Evolutionary conservation across 768 basidiomycete genomes (phyloP), one percentile per base, ranked within the genome.

Genomic region (Mycena alexandri): DNA sequence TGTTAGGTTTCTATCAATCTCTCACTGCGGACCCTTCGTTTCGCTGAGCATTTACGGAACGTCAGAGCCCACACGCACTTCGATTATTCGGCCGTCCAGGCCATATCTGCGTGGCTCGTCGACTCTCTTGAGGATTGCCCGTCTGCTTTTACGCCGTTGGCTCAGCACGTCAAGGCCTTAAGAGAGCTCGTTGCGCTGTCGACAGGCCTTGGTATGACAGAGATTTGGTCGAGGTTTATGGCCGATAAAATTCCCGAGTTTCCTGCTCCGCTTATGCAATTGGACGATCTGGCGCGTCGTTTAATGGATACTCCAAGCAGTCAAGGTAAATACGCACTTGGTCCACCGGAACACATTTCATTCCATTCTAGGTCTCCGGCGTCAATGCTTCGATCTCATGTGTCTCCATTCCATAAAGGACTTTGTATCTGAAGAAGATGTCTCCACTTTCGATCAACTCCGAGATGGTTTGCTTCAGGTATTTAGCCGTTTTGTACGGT

Each of bases 171-270:
- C 8, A 63, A 78, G 36, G 71, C 73, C 8, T 79, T 96, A 4
- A 80, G 83, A 42, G 77, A 82, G 6, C 73, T 81, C 4, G 81
- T 92, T 17, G 86, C 86, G 3, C 84, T 89, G 17, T 87, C 88
- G 9, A 85, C 87, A n/a, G 96, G 96, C 5, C 81, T 88, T 25
- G 92, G 91, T 24, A 80, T 96, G 75, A 79, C 85, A 21, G 83
- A 89, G 22, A 86, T 97, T 41, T 97, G 95, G 95, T 80, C 83
- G 14, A 76, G 75, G 8, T 76, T 90, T 61, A 83, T 78, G 33
- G 48, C 76, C 24, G 76, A 77, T 17, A 68, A 74, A 38, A 59
- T 70, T 19, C 55, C 75, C 10, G n/a, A 63, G 17, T 54, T 71
- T 14, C 29, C 64, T 5, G 21, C 63, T n/a, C 57, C 67, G 21